A percentile compares a stretch with the other conserved stretches of the same genome.
These are phyloP conservation scores for Dipteronia dyeriana DNA, from an alignment of 345 rosid genomes.

Conservation along the genomic window DNA sequence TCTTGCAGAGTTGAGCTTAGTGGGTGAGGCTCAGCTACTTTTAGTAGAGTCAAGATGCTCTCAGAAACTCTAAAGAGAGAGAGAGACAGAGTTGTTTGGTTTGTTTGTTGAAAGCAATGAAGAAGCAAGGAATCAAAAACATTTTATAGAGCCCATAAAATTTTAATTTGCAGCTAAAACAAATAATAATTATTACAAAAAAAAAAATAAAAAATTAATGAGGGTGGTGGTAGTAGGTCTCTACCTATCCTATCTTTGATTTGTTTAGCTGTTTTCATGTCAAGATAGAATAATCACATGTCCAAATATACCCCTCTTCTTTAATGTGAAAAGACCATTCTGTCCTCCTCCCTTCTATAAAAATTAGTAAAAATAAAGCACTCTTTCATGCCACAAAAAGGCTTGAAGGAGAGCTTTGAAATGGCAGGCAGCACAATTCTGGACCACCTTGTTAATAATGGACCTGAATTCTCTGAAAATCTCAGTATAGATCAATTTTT, in stretches of 20 bases:
- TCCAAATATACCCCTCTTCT: conserved; percentile 1
- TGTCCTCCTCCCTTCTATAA: background rate
- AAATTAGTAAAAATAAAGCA: background rate
- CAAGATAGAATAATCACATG: background rate
- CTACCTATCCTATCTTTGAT: background rate
- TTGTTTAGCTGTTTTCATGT: conserved; percentile 21
- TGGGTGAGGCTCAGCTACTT: background rate
- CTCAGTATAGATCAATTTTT: background rate
- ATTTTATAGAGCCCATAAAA: conserved; percentile 46
- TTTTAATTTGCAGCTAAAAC: background rate
- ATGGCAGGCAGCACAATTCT: background rate
- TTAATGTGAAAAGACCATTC: background rate
- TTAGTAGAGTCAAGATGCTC: conserved; percentile 15
- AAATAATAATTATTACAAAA: background rate
- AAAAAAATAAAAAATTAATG: background rate
- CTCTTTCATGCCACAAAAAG: background rate
- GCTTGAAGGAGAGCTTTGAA: background rate
- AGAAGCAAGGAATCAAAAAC: conserved; percentile 20
- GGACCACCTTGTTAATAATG: conserved; percentile 15
- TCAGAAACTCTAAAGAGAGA: background rate
- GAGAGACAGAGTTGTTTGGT: background rate
- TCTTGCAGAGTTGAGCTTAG: background rate
- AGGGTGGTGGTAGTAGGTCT: background rate
- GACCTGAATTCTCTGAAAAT: background rate
- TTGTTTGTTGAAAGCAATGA: conserved; percentile 12